These are phyloP conservation scores for Gossypium anomalum DNA, from an alignment of 345 rosid genomes.

Conservation along the genomic window DNA sequence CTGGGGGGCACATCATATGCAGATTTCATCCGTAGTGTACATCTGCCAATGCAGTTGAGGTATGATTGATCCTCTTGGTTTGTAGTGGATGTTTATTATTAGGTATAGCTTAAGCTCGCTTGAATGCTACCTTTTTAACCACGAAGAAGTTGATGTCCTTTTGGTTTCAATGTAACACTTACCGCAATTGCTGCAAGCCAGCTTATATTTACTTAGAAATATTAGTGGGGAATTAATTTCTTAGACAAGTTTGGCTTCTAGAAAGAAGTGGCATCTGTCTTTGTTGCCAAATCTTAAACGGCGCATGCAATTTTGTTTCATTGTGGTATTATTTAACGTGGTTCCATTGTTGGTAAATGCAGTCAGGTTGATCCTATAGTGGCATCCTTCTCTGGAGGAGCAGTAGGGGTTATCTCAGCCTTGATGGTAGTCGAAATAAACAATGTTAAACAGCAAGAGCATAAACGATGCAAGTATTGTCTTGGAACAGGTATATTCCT, in stretches of 20 bases:
- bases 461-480: constrained; percentile 96
- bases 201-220: background rate
- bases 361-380: constrained; percentile 96
- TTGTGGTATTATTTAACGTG: background rate
- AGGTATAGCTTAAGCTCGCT: background rate
- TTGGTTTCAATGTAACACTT: background rate
- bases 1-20: constrained; percentile 87
- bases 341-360: constrained; percentile 24
- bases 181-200: background rate
- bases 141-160: background rate
- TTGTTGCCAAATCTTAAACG: too few species aligned
- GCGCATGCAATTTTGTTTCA: background rate
- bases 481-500: constrained; percentile 76
- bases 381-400: constrained; percentile 98
- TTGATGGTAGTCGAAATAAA: constrained; percentile 96
- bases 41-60: constrained; percentile 95
- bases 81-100: background rate
- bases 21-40: constrained; percentile 71
- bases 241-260: background rate
- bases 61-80: constrained; percentile 18
- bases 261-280: background rate
- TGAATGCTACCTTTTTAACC: background rate
- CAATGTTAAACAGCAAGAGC: constrained; percentile 92
- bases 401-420: constrained; percentile 94
- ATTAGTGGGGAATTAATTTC: background rate